Evolutionary conservation across 2,329 filamentous ascomycete species (phyloP), one percentile per base, ranked within the genome.

Genomic region (Tolypocladium cylindrosporum): DNA sequence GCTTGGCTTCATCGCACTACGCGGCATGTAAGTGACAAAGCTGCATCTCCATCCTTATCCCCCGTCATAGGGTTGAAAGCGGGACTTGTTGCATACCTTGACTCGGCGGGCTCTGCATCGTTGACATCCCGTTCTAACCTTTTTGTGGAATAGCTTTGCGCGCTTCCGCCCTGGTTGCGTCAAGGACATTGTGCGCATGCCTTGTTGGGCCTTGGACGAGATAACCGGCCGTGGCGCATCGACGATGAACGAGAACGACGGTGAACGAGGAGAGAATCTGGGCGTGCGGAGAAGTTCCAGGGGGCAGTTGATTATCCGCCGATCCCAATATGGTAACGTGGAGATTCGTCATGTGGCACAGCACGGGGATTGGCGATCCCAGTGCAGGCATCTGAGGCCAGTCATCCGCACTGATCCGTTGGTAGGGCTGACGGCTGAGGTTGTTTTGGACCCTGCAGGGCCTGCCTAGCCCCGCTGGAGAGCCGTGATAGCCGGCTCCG

Each of bases 121-220:
- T 51, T 64, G 61, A 54, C 64, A 66, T 1, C 64, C 63, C 1
- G 62, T 66, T 24, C 62, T 58, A 13, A 61, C 61, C 57, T 66
- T 65, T 56, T 62, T 66, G 59, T 66, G 64, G 58, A 66, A 66
- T 34, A 65, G 61, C 57, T 65, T 64, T 6, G 62, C 58, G 9
- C 52, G 31, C 69, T 0, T 50, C 8, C 27, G 45, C 16, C 27
- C 45, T 11, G 16, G 16, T 11, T 50, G 45, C 27, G 10, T 16
- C 16, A 27, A n/a, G 8, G 45, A n/a, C 45, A 36, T 50, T n/a
- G 27, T n/a, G 27, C 45, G 27, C 14, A 34, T 16, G 45, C 24
- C 6, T 31, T 24, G 45, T 31, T 10, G 43, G 7, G 27, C 9
- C 16, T 34, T 19, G 16, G 27, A 10, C 13, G 45, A 34, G 27